These are phyloP conservation scores for Fennellomyces sp. DNA, from an alignment of 371 early-diverging fungal genomes.

Conservation along the genomic window DNA sequence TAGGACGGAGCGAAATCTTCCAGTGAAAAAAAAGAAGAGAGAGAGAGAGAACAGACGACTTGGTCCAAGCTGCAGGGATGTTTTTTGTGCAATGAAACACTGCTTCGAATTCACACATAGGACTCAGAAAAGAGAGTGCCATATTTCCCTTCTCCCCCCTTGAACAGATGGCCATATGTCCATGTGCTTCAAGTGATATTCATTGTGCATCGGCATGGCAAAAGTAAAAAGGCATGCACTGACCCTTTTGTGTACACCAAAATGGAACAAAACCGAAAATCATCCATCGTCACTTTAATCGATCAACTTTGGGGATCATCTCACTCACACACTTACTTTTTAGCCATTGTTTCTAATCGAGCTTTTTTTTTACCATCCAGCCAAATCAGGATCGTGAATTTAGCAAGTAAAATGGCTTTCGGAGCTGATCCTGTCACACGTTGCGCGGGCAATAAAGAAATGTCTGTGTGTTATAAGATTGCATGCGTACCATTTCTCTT, in stretches of 20 bases:
- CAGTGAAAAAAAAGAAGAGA: too few species aligned
- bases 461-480: slow-evolving; percentile 4
- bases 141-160: neutral
- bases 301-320: too few species aligned
- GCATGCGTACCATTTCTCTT: neutral
- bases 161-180: neutral
- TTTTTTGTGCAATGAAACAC: slow-evolving; percentile 5
- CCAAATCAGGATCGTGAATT: neutral
- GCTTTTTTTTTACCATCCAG: too few species aligned
- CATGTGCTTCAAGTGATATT: too few species aligned
- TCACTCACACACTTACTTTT: too few species aligned
- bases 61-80: slow-evolving; percentile 3
- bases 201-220: neutral
- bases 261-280: too few species aligned
- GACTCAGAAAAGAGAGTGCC: neutral
- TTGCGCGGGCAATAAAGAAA: neutral
- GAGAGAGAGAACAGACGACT: too few species aligned
- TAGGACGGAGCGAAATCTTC: too few species aligned
- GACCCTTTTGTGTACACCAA: too few species aligned
- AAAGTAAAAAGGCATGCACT: too few species aligned
- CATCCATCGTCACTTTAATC: too few species aligned
- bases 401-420: neutral
- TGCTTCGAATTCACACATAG: neutral
- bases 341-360: too few species aligned
- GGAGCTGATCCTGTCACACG: slow-evolving; percentile 1